Conservation (phyloP, 148 eudicot genomes). For the Cornus suecica region DNA sequence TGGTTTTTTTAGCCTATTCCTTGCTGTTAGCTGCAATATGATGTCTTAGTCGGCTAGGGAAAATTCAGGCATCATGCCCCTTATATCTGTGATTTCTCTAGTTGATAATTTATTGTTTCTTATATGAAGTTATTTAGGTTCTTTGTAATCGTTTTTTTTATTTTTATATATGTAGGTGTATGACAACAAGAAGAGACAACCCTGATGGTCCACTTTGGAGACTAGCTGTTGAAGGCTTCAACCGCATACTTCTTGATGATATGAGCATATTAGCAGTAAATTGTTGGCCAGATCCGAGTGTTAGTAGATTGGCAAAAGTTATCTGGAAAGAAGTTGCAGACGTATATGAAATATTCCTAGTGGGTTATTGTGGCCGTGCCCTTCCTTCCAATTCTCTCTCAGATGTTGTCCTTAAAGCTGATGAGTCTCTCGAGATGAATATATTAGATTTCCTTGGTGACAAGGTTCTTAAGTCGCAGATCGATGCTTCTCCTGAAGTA, state of each 20-base stretch:
- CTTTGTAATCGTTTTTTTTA: neutral
- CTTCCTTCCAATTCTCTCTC: conserved; percentile 65
- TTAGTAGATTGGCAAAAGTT: conserved; percentile 50
- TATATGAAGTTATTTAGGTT: neutral
- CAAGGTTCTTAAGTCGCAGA: conserved; percentile 70
- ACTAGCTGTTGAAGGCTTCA: conserved; percentile 87
- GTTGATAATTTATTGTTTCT: neutral
- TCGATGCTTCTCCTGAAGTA: conserved; percentile 77
- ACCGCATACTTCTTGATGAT: conserved; percentile 63
- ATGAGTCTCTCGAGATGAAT: conserved; percentile 82
- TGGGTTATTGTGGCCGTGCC: conserved; percentile 98
- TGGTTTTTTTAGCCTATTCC: too few species aligned
- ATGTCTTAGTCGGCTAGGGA: neutral
- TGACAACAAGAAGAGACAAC: conserved; percentile 93
- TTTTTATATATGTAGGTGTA: conserved; percentile 51
- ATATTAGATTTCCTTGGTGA: conserved; percentile 71
- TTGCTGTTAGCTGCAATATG: too few species aligned
- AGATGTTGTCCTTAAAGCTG: conserved; percentile 47
- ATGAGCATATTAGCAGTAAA: conserved; percentile 34
- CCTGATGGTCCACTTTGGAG: conserved; percentile 94
- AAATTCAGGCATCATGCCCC: conserved; percentile 1
- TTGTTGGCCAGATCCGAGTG: conserved; percentile 31
- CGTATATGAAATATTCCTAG: conserved; percentile 85
- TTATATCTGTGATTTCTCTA: neutral
- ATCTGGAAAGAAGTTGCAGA: conserved; percentile 99